Evolutionary conservation across 2,329 filamentous ascomycete species (phyloP).

Genomic region (Meredithiella fracta): DNA sequence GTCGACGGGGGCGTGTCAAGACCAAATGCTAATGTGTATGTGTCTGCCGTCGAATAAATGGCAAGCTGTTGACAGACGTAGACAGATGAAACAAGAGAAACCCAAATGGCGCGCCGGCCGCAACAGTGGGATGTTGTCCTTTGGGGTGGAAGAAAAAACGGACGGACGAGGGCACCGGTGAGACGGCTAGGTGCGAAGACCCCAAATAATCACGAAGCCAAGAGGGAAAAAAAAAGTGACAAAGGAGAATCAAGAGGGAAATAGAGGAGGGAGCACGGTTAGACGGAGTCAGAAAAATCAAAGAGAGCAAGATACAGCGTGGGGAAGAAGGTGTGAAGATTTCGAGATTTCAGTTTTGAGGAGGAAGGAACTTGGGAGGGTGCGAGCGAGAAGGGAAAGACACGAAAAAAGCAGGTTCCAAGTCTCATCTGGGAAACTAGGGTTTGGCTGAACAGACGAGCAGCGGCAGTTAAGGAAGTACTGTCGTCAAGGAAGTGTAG

Average conservation of each 20-base stretch:
- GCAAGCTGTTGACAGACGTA: neutral
- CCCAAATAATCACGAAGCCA: neutral
- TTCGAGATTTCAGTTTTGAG: conserved; percentile 7
- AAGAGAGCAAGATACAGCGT: too few relatives aligned
- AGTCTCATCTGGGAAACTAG: neutral
- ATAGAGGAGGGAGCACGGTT: conserved; percentile 3
- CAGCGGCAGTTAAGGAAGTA: too few relatives aligned
- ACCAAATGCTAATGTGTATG: neutral
- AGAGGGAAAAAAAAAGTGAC: neutral
- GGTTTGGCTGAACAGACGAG: too few relatives aligned
- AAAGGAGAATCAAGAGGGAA: neutral
- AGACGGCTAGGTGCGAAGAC: neutral
- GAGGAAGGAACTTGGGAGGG: conserved; percentile 1
- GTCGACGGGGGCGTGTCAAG: neutral
- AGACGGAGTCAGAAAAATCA: too few relatives aligned
- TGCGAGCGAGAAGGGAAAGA: too few relatives aligned
- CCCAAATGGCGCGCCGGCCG: neutral
- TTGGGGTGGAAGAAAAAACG: too few relatives aligned
- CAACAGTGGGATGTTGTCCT: too few relatives aligned
- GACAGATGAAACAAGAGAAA: neutral
- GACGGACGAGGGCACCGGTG: too few relatives aligned
- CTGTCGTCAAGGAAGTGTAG: too few relatives aligned
- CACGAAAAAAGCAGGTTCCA: conserved; percentile 1
- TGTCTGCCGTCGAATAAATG: neutral
- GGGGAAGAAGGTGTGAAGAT: conserved; percentile 5